These are phyloP conservation scores for Beauveria sp. DNA, from an alignment of 2,329 filamentous ascomycete species.

Conservation along the genomic window DNA sequence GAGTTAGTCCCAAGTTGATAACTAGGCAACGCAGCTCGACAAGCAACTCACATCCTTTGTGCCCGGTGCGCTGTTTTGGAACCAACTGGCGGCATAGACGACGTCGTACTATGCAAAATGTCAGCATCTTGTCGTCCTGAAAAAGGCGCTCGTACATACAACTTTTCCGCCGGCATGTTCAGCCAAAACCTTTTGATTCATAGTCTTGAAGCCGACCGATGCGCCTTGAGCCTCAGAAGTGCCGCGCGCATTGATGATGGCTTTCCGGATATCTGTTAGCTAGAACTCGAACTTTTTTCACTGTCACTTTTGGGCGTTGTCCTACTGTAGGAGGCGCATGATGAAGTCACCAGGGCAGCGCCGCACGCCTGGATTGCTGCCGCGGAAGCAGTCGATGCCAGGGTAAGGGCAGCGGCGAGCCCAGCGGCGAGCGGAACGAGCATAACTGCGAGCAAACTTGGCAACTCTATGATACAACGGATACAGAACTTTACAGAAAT, in stretches of 20 bases:
- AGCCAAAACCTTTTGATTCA: slow-evolving; percentile 8
- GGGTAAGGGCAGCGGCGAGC: neutral
- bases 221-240: slow-evolving; percentile 8
- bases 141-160: neutral
- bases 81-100: slow-evolving; percentile 6
- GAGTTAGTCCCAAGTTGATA: neutral
- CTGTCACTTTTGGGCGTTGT: too few relatives aligned
- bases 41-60: slow-evolving; percentile 7
- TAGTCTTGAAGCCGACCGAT: slow-evolving; percentile 8
- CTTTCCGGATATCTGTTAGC: neutral
- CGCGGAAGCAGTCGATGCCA: slow-evolving; percentile 1
- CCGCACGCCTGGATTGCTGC: neutral
- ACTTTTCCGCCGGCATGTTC: slow-evolving; percentile 4
- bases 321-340: slow-evolving; percentile 8
- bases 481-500: neutral
- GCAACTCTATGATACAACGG: neutral
- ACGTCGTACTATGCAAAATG: slow-evolving; percentile 4
- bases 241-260: slow-evolving; percentile 11
- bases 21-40: neutral
- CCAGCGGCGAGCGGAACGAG: neutral
- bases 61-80: slow-evolving; percentile 4
- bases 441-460: neutral
- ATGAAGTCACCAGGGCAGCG: neutral
- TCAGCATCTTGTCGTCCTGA: neutral
- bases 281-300: neutral